A percentile compares a stretch with the other conserved stretches of the same genome.
Conservation (phyloP, 345 rosid species). For the Populus davidiana region DNA sequence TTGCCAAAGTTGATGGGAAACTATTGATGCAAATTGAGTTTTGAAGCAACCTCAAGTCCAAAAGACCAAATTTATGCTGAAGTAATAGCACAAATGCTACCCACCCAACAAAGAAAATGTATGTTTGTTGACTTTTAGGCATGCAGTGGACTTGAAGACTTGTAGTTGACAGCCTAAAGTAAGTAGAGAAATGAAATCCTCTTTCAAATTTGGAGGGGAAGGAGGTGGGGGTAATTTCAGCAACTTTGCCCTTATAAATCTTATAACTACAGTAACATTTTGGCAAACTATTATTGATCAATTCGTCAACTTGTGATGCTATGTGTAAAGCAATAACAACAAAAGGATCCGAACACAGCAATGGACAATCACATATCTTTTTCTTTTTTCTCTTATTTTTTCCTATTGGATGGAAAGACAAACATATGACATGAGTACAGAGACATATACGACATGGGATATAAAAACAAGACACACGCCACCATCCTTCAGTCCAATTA, state of each 20-base stretch:
- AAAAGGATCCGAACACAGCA: too few species aligned
- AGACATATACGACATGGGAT: too few species aligned
- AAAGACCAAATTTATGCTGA: background rate
- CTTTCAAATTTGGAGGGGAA: background rate
- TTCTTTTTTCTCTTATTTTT: too few species aligned
- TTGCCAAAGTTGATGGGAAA: background rate
- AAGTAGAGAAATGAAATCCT: background rate
- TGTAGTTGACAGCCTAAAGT: background rate
- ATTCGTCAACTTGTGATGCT: too few species aligned
- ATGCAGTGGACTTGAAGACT: background rate
- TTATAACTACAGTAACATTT: too few species aligned
- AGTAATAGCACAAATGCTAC: background rate
- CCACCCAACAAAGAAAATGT: constrained; percentile 3
- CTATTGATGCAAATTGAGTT: background rate
- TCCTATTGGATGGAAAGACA: too few species aligned
- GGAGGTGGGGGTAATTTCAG: background rate
- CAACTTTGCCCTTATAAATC: background rate
- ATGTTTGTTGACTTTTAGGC: constrained; percentile 1
- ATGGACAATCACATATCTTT: too few species aligned
- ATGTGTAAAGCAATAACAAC: too few species aligned
- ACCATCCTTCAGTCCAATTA: background rate
- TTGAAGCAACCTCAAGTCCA: background rate
- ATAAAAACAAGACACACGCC: background rate
- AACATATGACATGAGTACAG: too few species aligned
- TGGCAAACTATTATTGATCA: too few species aligned